Conservation (phyloP, 1,284 basidiomycete genomes). For the Inonotus hispidus region DNA sequence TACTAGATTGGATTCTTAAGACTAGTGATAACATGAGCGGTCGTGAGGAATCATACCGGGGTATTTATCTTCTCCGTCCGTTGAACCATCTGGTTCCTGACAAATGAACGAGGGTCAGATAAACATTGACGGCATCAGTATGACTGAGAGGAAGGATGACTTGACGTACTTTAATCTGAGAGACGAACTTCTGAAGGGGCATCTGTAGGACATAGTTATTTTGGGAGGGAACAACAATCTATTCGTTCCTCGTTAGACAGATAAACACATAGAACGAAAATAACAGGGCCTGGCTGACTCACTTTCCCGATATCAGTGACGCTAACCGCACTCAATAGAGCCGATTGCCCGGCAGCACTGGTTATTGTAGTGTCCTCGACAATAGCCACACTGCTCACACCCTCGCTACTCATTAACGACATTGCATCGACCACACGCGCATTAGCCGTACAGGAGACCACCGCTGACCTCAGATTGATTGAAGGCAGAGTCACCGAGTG, state of each 20-base stretch:
- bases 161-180: slow-evolving; percentile 55
- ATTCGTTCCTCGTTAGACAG: background rate
- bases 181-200: slow-evolving; percentile 60
- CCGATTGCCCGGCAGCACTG: slow-evolving; percentile 35
- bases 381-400: slow-evolving; percentile 73
- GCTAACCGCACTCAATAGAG: slow-evolving; percentile 65
- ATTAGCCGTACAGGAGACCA: slow-evolving; percentile 52
- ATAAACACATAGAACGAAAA: background rate
- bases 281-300: slow-evolving; percentile 11
- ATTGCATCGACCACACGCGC: slow-evolving; percentile 68
- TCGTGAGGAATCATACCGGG: slow-evolving; percentile 44
- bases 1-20: slow-evolving; percentile 34
- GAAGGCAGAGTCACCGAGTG: slow-evolving; percentile 57
- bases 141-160: background rate
- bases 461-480: slow-evolving; percentile 52
- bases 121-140: background rate
- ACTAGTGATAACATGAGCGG: background rate
- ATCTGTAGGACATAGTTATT: slow-evolving; percentile 66
- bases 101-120: background rate
- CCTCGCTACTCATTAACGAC: slow-evolving; percentile 74
- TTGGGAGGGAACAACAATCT: slow-evolving; percentile 71
- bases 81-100: slow-evolving; percentile 61
- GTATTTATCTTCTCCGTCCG: slow-evolving; percentile 67
- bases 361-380: slow-evolving; percentile 42
- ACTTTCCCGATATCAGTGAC: slow-evolving; percentile 75